A percentile compares a stretch with the other conserved stretches of the same genome.
Conservation (phyloP, 345 rosid genomes). For the Eucalyptus marginata region DNA sequence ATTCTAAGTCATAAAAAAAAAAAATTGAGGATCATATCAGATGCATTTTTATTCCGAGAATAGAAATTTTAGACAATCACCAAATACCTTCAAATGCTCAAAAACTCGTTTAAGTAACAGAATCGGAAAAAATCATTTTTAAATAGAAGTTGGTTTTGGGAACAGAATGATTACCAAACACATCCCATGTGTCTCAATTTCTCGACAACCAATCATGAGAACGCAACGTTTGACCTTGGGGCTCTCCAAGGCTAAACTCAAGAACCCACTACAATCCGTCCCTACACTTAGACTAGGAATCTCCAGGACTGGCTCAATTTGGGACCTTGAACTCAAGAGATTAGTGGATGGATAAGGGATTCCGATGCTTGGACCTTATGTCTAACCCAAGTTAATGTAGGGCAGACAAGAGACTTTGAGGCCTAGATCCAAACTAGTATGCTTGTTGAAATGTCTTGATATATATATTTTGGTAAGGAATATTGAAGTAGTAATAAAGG, state of each 20-base stretch:
- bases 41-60: no score
- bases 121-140: no score
- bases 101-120: fast-evolving
- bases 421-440: not conserved
- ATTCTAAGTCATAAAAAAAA: no score
- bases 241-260: not conserved
- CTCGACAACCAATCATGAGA: not conserved
- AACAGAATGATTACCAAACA: no score
- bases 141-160: no score
- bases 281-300: not conserved
- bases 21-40: no score
- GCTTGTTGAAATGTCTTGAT: not conserved
- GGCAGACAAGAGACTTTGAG: not conserved
- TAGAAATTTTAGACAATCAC: no score
- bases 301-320: not conserved
- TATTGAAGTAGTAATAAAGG: not conserved
- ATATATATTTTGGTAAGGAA: not conserved
- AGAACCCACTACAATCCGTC: not conserved
- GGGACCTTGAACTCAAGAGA: not conserved
- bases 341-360: not conserved
- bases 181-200: not conserved
- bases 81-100: no score
- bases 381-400: not conserved
- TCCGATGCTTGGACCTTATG: not conserved
- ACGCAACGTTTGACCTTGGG: not conserved